A percentile compares a stretch with the other conserved stretches of the same genome.
These are phyloP conservation scores for Allomyces arbusculus DNA, from an alignment of 192 early-diverging fungal genomes.

Conservation along the genomic window DNA sequence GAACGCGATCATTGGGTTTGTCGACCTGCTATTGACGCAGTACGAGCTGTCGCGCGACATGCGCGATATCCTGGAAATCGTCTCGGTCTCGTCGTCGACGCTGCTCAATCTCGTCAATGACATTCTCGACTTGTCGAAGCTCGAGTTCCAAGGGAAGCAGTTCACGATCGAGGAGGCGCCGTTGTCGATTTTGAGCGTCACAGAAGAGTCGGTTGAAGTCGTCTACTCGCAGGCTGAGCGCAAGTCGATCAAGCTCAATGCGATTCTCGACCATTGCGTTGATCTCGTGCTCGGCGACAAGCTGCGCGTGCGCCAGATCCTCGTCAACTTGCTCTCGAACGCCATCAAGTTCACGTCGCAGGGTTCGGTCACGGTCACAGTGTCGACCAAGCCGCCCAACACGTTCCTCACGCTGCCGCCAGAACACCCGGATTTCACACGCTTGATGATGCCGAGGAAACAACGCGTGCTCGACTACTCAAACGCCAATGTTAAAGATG, in stretches of 20 bases:
- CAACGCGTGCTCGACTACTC: not conserved
- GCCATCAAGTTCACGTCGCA: constrained; percentile 31
- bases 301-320: constrained; percentile 29
- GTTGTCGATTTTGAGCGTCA: constrained; percentile 34
- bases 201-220: constrained; percentile 48
- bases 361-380: constrained; percentile 14
- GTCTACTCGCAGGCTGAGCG: constrained; percentile 50
- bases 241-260: constrained; percentile 47
- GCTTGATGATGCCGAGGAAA: constrained; percentile 3
- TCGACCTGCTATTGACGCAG: constrained; percentile 44
- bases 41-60: constrained; percentile 50
- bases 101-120: constrained; percentile 61
- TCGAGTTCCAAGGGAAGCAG: constrained; percentile 6
- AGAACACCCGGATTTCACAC: too few species aligned
- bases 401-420: constrained; percentile 4
- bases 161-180: constrained; percentile 53
- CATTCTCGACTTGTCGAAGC: constrained; percentile 66
- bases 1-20: constrained; percentile 64
- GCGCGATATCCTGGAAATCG: constrained; percentile 62
- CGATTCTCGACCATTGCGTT: constrained; percentile 43
- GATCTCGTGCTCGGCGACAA: constrained; percentile 41
- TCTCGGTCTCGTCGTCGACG: constrained; percentile 46
- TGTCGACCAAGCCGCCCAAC: constrained; percentile 2
- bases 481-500: not conserved
- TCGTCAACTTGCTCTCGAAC: constrained; percentile 28